phyloP scores from a whole-genome alignment of 78 protist species.

The Monosiga brevicollis region DNA sequence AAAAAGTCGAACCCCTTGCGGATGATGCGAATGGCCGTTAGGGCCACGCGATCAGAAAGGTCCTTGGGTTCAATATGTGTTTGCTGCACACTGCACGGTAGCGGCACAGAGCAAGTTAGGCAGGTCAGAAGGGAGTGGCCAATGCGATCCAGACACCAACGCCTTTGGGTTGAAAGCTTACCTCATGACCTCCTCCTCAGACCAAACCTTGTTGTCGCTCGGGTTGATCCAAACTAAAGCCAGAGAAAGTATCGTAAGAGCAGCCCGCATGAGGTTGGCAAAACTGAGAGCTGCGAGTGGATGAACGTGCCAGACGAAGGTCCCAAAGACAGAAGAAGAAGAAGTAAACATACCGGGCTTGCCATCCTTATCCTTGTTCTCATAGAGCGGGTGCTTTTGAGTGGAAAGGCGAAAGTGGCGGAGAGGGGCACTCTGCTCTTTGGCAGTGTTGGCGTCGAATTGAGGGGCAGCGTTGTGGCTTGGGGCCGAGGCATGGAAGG shows the following conservation, averaged over 20 bases:
- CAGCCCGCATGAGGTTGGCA: no score
- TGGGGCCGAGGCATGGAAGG: no score
- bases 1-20: background rate
- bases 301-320: no score
- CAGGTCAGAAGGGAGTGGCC: no score
- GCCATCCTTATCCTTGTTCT: background rate
- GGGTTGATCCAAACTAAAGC: background rate
- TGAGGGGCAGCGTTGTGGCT: no score
- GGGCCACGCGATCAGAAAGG: background rate
- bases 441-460: no score
- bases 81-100: background rate
- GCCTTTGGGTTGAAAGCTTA: no score
- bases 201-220: background rate
- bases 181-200: background rate
- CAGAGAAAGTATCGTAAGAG: no score
- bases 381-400: background rate
- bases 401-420: background rate
- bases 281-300: no score
- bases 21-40: background rate
- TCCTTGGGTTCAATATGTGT: background rate
- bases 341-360: background rate
- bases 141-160: no score
- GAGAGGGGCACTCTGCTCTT: background rate
- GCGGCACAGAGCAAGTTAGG: no score
- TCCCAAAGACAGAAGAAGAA: no score